A percentile compares a stretch with the other conserved stretches of the same genome.
phyloP scores from a whole-genome alignment of 768 basidiomycete genomes.

The Mycena capillaripes region DNA sequence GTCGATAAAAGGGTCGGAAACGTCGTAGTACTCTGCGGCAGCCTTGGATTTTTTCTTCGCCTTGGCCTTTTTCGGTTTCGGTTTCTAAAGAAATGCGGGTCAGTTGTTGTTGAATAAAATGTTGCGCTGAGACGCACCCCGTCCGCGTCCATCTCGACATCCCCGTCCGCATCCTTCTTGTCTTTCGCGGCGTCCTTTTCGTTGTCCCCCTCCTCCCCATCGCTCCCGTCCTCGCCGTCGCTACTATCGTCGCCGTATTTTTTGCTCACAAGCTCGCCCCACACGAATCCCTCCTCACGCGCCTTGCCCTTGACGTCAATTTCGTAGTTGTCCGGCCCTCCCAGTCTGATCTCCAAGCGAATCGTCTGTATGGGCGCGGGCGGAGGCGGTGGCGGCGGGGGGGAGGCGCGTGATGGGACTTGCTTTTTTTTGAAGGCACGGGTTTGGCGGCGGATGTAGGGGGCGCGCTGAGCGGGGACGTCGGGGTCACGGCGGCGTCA shows the following conservation, averaged over 20 bases:
- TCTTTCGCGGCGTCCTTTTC: conserved; percentile 13
- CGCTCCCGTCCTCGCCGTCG: conserved; percentile 60
- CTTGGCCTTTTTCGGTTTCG: conserved; percentile 49
- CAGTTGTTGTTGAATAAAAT: background rate
- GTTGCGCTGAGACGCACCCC: background rate
- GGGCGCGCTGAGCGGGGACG: conserved; percentile 51
- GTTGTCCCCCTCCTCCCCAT: conserved; percentile 15
- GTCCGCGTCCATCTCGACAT: conserved; percentile 34
- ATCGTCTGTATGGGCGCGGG: conserved; percentile 73
- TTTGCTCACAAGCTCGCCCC: conserved; percentile 29
- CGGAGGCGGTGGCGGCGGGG: conserved; percentile 69
- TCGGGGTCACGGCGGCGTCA: conserved; percentile 23
- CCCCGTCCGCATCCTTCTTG: conserved; percentile 34
- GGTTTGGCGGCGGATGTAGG: conserved; percentile 42
- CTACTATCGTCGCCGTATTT: conserved; percentile 59
- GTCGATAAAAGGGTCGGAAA: conserved; percentile 95
- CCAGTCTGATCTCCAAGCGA: conserved; percentile 76
- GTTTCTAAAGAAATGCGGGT: conserved; percentile 44
- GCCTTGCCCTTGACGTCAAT: conserved; percentile 73
- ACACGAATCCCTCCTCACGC: conserved; percentile 64
- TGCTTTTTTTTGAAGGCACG: conserved; percentile 62
- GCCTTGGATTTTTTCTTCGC: conserved; percentile 45
- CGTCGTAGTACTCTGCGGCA: conserved; percentile 88
- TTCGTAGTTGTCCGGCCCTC: conserved; percentile 82
- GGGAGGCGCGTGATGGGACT: conserved; percentile 65